Evolutionary conservation across 768 basidiomycete species (phyloP).

Genomic region (Chalciporus chontae): DNA sequence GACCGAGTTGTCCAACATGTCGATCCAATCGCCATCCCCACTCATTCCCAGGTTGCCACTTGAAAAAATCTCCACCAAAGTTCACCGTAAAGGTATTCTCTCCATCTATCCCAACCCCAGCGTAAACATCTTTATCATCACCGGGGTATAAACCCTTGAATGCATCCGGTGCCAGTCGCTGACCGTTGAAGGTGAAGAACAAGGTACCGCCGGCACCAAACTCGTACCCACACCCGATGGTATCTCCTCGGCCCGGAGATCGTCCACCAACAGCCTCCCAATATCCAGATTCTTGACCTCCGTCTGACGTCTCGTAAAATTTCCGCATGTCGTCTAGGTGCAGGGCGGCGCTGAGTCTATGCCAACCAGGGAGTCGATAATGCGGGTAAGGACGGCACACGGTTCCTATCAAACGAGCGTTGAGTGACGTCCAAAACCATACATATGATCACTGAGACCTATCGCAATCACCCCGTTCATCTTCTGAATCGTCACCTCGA

Average conservation of each 20-base stretch:
- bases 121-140: slow-evolving; percentile 53
- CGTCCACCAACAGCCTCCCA: slow-evolving; percentile 21
- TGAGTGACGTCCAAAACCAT: neutral
- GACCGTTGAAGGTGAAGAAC: slow-evolving; percentile 67
- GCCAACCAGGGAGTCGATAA: slow-evolving; percentile 71
- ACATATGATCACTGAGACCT: slow-evolving; percentile 36
- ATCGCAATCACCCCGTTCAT: slow-evolving; percentile 61
- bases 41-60: slow-evolving; percentile 63
- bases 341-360: slow-evolving; percentile 58
- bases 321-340: slow-evolving; percentile 72
- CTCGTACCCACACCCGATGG: slow-evolving; percentile 62
- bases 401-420: slow-evolving; percentile 42
- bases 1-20: slow-evolving; percentile 48
- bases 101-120: slow-evolving; percentile 59
- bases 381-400: slow-evolving; percentile 62
- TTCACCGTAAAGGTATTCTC: slow-evolving; percentile 50
- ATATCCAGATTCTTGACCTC: slow-evolving; percentile 52
- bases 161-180: slow-evolving; percentile 46
- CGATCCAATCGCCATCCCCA: slow-evolving; percentile 64
- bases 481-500: slow-evolving; percentile 51
- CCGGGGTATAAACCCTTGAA: slow-evolving; percentile 58
- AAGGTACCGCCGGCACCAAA: slow-evolving; percentile 43
- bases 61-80: slow-evolving; percentile 59
- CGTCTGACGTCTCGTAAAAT: slow-evolving; percentile 66
- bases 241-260: slow-evolving; percentile 44